Percentiles rank a stretch among this genome's conserved stretches.
These are phyloP conservation scores for Pseudogymnoascus pannorum DNA, from an alignment of 2,329 filamentous ascomycete genomes.

Conservation along the genomic window DNA sequence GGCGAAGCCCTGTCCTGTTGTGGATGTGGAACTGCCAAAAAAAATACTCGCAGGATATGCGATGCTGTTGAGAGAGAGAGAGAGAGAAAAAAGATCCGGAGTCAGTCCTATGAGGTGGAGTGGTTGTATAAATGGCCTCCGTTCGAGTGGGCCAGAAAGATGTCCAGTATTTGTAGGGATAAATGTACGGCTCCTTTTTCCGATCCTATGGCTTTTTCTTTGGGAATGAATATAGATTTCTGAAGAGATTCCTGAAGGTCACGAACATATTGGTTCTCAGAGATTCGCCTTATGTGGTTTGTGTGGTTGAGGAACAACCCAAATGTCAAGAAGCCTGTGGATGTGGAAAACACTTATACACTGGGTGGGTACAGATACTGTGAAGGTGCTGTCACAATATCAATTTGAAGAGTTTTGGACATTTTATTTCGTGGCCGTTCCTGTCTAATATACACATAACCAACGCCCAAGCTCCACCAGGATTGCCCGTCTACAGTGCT, in stretches of 20 bases:
- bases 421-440: constrained; percentile 7
- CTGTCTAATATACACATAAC: constrained; percentile 2
- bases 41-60: constrained; percentile 9
- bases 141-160: constrained; percentile 3
- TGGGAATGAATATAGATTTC: constrained; percentile 6
- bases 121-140: neutral
- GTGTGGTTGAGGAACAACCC: constrained; percentile 4
- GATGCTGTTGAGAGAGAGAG: constrained; percentile 10
- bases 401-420: neutral
- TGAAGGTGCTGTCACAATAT: constrained; percentile 5
- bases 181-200: constrained; percentile 5
- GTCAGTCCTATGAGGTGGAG: constrained; percentile 1
- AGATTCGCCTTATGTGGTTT: neutral
- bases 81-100: neutral
- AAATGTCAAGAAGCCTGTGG: neutral
- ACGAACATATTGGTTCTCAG: constrained; percentile 9
- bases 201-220: constrained; percentile 6
- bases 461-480: neutral
- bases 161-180: constrained; percentile 6
- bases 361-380: constrained; percentile 3
- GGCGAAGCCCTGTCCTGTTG: constrained; percentile 5
- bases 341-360: constrained; percentile 9
- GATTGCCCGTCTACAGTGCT: neutral
- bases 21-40: constrained; percentile 10
- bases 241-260: constrained; percentile 6